Percentiles rank a stretch among this genome's conserved stretches.
phyloP scores from a whole-genome alignment of 2,329 filamentous ascomycete genomes.

The Claviceps fusiformis region DNA sequence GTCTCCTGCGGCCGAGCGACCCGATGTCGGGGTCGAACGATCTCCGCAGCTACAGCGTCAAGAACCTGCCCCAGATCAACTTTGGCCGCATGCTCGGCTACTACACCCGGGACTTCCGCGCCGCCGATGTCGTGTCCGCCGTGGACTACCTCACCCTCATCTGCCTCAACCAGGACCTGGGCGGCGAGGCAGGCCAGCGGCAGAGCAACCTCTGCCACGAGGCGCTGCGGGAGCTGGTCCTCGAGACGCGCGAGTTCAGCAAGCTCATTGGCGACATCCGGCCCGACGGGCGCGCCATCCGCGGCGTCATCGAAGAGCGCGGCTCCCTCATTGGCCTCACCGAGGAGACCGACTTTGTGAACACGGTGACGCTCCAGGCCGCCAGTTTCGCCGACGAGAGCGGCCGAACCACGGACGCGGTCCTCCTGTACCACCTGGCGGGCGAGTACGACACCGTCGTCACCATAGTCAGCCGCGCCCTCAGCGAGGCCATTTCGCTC shows the following conservation, averaged over 20 bases:
- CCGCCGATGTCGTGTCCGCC: constrained; percentile 75
- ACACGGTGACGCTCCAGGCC: constrained; percentile 83
- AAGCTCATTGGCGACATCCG: constrained; percentile 85
- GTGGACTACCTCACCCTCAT: constrained; percentile 89
- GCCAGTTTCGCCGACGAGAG: constrained; percentile 90
- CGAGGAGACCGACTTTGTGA: constrained; percentile 73
- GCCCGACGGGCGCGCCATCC: constrained; percentile 71
- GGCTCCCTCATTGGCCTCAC: constrained; percentile 67
- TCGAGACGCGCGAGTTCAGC: constrained; percentile 95
- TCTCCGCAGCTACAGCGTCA: constrained; percentile 50
- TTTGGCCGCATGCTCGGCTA: constrained; percentile 88
- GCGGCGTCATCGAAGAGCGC: constrained; percentile 77
- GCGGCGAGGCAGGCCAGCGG: constrained; percentile 57
- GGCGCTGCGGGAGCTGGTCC: constrained; percentile 79
- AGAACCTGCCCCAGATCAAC: constrained; percentile 69
- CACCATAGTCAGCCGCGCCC: constrained; percentile 71
- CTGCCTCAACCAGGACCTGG: constrained; percentile 77
- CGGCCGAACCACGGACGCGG: constrained; percentile 83
- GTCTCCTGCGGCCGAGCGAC: constrained; percentile 74
- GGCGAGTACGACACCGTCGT: constrained; percentile 95
- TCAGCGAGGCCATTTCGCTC: constrained; percentile 78
- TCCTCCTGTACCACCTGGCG: constrained; percentile 85
- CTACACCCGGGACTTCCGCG: constrained; percentile 92
- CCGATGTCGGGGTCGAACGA: constrained; percentile 63
- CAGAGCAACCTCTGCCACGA: constrained; percentile 81